These are phyloP conservation scores for Ilyonectria mors-panacis DNA, from an alignment of 2,329 filamentous ascomycete genomes.

Conservation along the genomic window DNA sequence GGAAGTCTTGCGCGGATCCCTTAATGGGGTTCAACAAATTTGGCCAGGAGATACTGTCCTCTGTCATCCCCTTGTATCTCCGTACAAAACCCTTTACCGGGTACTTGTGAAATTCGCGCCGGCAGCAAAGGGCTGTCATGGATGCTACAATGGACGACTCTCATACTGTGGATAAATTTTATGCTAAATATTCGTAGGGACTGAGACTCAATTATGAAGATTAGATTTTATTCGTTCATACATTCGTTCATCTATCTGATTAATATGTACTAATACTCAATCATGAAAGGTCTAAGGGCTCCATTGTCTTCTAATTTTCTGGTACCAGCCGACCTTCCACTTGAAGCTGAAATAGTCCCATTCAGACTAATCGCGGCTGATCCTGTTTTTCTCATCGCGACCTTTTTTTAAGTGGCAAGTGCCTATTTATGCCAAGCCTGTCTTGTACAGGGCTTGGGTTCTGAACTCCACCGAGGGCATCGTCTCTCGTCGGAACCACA, in stretches of 20 bases:
- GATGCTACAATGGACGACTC: no score
- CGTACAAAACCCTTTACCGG: no score
- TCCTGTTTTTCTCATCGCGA: constrained; percentile 27
- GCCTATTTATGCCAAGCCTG: constrained; percentile 7
- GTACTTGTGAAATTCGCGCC: no score
- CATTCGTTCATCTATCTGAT: constrained; percentile 1
- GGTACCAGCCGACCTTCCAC: constrained; percentile 24
- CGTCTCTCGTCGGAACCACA: constrained; percentile 6
- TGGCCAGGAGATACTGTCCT: no score
- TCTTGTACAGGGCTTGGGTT: neutral
- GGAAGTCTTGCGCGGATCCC: no score
- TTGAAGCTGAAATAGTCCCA: constrained; percentile 27
- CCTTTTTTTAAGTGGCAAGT: neutral
- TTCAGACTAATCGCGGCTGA: constrained; percentile 14
- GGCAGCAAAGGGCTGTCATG: no score
- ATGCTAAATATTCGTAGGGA: no score
- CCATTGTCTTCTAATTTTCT: constrained; percentile 5
- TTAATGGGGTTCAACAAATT: no score
- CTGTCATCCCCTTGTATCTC: no score
- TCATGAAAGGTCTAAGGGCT: neutral
- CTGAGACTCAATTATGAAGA: neutral
- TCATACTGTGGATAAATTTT: no score
- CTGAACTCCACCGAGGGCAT: constrained; percentile 20
- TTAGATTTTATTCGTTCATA: constrained; percentile 7
- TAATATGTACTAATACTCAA: constrained; percentile 16